Conservation (phyloP, 805 yeast species). For the Dipodascopsis tothii region DNA sequence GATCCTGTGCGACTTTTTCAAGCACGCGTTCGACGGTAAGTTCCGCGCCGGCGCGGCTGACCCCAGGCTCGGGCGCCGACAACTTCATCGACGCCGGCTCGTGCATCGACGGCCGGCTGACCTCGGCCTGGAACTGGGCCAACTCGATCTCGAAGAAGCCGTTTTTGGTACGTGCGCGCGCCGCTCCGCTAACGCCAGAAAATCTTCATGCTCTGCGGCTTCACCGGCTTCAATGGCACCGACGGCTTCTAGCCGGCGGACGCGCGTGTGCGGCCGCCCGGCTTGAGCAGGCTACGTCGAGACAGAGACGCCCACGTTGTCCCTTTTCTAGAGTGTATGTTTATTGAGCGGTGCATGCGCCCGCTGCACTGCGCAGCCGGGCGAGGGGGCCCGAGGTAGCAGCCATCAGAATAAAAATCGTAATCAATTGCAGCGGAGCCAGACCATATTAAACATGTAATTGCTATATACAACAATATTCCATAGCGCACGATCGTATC, state of each 20-base stretch:
- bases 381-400: too few relatives aligned
- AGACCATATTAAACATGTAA: neutral
- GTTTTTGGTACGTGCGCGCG: slow-evolving; percentile 35
- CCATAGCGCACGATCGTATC: neutral
- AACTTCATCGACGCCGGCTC: slow-evolving; percentile 78
- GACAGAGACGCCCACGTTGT: too few relatives aligned
- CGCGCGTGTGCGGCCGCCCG: too few relatives aligned
- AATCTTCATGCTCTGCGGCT: slow-evolving; percentile 59
- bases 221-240: slow-evolving; percentile 66
- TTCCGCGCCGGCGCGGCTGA: neutral
- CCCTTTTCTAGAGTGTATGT: neutral
- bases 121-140: slow-evolving; percentile 80
- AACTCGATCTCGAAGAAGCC: slow-evolving; percentile 59
- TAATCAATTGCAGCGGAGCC: neutral
- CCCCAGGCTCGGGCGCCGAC: slow-evolving; percentile 72
- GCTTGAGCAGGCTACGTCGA: too few relatives aligned
- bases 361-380: neutral
- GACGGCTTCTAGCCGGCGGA: slow-evolving; percentile 49
- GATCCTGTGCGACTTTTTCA: slow-evolving; percentile 42
- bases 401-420: neutral
- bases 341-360: neutral
- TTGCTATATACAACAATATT: neutral
- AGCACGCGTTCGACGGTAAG: slow-evolving; percentile 50
- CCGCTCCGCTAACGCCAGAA: slow-evolving; percentile 29
- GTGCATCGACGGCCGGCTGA: slow-evolving; percentile 74